Evolutionary conservation across 495 filamentous ascomycete genomes (phyloP), one percentile per base, ranked within the genome.

Genomic region (Lasiosphaeriaceae sp.): DNA sequence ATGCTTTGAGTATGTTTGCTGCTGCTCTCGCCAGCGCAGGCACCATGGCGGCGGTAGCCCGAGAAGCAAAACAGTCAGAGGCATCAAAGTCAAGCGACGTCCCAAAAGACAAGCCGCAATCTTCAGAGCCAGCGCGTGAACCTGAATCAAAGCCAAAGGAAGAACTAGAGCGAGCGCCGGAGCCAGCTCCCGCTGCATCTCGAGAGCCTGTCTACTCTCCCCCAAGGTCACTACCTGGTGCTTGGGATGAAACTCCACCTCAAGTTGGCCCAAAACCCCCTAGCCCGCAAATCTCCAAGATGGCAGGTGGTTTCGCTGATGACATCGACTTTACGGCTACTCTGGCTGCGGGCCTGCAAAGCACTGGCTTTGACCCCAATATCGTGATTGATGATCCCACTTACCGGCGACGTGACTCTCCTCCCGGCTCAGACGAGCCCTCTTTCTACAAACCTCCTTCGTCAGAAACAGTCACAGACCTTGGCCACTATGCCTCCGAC

Each of bases 271-370:
- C 77, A 17, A 61, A 73, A 55, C 74, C 74, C 3, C n/a, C 69
- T 12, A 71, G 59, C 34, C 68, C 71, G 6, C 62, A 59, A 44
- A 44, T 21, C 6, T n/a, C n/a, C 23, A 71, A 75, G 8, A 75
- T 77, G 63, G 75, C 80, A 31, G 81, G 81, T 17, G 59, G 65
- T 0, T 85, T 80, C 64, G 77, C 63, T 8, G 76, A 83, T 23
- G 87, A 90, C 54, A 73, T 86, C 39, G 85, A 82, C 34, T 90
- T 90, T 48, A 81, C 85, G 17, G 87, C 87, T 22, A 83, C 78
- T 11, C 64, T 90, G n/a, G 87, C 86, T 62, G 88, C 87, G 35
- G 86, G 83, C 6, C 77, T 88, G 19, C 67, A 85, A 67, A 81
- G 81, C 5, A 78, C 83, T 50, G 87, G 87, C 0, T 90, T 90